Evolutionary conservation across 2,329 filamentous ascomycete species (phyloP).

Genomic region (Colletotrichum horii): DNA sequence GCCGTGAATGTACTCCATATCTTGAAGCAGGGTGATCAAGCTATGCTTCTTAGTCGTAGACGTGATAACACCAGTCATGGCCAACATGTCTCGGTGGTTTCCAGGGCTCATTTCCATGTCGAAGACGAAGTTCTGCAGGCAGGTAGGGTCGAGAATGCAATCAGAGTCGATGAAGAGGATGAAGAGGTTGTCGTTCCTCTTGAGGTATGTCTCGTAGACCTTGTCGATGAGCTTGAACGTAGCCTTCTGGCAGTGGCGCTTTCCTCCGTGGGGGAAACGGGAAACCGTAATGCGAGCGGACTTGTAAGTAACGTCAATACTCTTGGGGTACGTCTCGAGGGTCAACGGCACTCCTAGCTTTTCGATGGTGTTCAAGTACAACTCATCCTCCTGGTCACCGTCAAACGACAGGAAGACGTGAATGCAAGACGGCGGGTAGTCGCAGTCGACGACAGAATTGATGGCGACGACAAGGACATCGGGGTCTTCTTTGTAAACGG

Average conservation of each 20-base stretch:
- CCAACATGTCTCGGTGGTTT: conserved; percentile 89
- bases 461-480: conserved; percentile 84
- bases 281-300: conserved; percentile 87
- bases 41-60: conserved; percentile 89
- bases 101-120: conserved; percentile 98
- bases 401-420: conserved; percentile 97
- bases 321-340: conserved; percentile 80
- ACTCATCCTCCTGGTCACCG: conserved; percentile 84
- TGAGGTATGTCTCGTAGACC: conserved; percentile 86
- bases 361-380: conserved; percentile 86
- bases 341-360: conserved; percentile 82
- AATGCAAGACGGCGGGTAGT: conserved; percentile 90
- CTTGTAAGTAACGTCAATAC: conserved; percentile 88
- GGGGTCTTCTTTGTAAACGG: conserved; percentile 91
- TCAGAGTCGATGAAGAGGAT: conserved; percentile 98
- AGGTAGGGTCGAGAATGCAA: conserved; percentile 89
- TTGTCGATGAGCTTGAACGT: conserved; percentile 94
- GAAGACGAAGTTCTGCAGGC: conserved; percentile 96
- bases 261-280: conserved; percentile 90
- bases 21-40: conserved; percentile 89
- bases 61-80: conserved; percentile 97
- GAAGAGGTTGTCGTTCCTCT: conserved; percentile 89
- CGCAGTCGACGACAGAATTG: conserved; percentile 90
- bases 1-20: conserved; percentile 98
- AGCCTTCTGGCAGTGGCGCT: conserved; percentile 90